Conservation (phyloP, 257 asterid species). For the Voacanga thouarsii region DNA sequence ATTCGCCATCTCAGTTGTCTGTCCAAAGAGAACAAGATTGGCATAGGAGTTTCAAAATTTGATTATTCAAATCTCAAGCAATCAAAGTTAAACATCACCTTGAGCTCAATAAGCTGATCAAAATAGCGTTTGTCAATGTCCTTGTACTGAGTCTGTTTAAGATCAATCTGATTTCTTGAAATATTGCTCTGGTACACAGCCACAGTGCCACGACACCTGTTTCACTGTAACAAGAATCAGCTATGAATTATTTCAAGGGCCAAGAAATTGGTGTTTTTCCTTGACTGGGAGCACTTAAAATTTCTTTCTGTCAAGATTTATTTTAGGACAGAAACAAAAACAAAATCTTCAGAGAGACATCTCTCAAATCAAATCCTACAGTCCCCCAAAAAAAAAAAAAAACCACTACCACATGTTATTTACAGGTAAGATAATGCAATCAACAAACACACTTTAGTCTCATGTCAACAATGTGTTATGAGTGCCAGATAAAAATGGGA, state of each 20-base stretch:
- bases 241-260: neutral
- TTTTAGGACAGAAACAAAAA: neutral
- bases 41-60: neutral
- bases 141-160: slow-evolving; percentile 88
- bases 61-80: slow-evolving; percentile 4
- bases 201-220: slow-evolving; percentile 67
- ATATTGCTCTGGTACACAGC: slow-evolving; percentile 85
- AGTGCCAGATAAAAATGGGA: neutral
- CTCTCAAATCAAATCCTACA: neutral
- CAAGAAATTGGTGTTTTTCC: neutral
- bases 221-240: slow-evolving; percentile 51
- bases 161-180: slow-evolving; percentile 68
- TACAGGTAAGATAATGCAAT: neutral
- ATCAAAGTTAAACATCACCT: slow-evolving; percentile 48
- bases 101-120: slow-evolving; percentile 92
- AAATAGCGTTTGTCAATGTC: slow-evolving; percentile 95
- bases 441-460: neutral
- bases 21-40: slow-evolving; percentile 28
- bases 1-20: slow-evolving; percentile 99
- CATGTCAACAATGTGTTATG: neutral
- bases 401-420: neutral
- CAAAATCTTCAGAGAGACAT: neutral
- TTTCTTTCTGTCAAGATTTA: neutral
- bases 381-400: no score
- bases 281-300: neutral